These are phyloP conservation scores for Acrocalymma vagum DNA, from an alignment of 2,329 filamentous ascomycete species.

Conservation along the genomic window DNA sequence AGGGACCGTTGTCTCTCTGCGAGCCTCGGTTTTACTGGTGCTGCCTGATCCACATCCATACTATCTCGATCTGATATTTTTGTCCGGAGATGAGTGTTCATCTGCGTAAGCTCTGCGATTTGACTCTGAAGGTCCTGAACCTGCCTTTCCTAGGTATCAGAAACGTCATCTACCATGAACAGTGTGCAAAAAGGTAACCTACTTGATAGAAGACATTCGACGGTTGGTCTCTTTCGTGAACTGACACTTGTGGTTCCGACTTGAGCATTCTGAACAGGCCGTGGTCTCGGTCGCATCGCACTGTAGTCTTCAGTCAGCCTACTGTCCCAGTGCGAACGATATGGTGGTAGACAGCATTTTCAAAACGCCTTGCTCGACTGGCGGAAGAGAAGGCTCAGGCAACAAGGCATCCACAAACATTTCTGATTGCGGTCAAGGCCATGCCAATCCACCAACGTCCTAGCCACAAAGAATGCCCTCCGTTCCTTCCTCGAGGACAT, in stretches of 20 bases:
- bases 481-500: too few species aligned
- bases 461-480: too few species aligned
- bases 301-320: too few species aligned
- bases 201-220: conserved; percentile 98
- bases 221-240: conserved; percentile 99
- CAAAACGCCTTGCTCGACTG: neutral
- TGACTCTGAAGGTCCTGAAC: conserved; percentile 97
- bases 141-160: conserved; percentile 63
- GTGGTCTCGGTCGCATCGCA: conserved; percentile 97
- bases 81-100: conserved; percentile 78
- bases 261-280: conserved; percentile 97
- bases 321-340: too few species aligned
- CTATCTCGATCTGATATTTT: conserved; percentile 63
- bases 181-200: conserved; percentile 37
- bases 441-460: too few species aligned
- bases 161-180: too few species aligned
- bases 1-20: conserved; percentile 17
- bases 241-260: conserved; percentile 95
- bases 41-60: conserved; percentile 50
- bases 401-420: too few species aligned
- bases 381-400: neutral
- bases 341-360: conserved; percentile 22
- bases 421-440: too few species aligned
- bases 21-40: conserved; percentile 56
- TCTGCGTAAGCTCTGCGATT: conserved; percentile 78